Evolutionary conservation across 345 rosid genomes (phyloP).

Genomic region (Erucastrum elatum): DNA sequence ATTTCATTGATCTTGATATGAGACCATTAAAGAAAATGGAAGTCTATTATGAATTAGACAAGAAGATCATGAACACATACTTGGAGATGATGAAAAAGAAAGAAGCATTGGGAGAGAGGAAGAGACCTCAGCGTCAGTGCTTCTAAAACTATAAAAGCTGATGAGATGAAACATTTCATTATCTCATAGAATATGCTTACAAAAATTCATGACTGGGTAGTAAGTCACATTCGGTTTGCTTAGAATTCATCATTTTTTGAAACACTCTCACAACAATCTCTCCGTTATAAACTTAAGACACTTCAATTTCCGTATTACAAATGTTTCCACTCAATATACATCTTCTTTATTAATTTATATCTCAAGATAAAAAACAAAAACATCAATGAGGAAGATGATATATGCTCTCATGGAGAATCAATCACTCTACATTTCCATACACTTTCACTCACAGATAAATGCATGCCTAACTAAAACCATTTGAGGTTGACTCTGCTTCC

Average conservation of each 20-base stretch:
- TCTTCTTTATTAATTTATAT: not conserved
- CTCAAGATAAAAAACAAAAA: not conserved
- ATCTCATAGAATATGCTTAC: conserved; percentile 10
- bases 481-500: not conserved
- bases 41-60: conserved; percentile 57
- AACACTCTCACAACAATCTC: not conserved
- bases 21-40: conserved; percentile 78
- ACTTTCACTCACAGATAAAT: too few relatives aligned
- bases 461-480: not conserved
- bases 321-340: not conserved
- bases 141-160: conserved; percentile 16
- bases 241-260: not conserved
- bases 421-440: not conserved
- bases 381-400: conserved; percentile 24
- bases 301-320: not conserved
- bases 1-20: conserved; percentile 86
- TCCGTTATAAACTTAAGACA: not conserved
- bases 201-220: not conserved
- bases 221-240: not conserved
- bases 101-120: conserved; percentile 23
- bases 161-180: conserved; percentile 12
- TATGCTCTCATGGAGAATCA: conserved; percentile 17
- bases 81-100: conserved; percentile 40
- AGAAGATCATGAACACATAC: conserved; percentile 56
- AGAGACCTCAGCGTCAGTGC: conserved; percentile 1